These are phyloP conservation scores for Ocimum tenuiflorum DNA, from an alignment of 257 asterid species.

Conservation along the genomic window DNA sequence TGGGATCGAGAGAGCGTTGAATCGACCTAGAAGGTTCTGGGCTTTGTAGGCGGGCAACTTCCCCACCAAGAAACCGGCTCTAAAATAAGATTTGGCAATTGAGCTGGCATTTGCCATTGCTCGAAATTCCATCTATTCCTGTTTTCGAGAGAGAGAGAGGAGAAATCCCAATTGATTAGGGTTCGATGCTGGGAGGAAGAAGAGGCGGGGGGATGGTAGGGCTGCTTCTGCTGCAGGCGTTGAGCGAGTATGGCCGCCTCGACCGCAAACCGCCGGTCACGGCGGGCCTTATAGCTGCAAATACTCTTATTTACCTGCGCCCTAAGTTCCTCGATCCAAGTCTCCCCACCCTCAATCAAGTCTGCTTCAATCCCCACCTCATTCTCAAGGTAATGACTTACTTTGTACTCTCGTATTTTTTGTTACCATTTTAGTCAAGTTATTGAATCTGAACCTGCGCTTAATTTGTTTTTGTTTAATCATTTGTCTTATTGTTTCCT, in stretches of 20 bases:
- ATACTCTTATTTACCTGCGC: constrained; percentile 61
- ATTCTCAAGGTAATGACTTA: constrained; percentile 55
- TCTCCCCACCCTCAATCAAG: constrained; percentile 62
- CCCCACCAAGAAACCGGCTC: constrained; percentile 2
- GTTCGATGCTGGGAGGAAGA: constrained; percentile 43
- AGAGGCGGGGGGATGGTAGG: constrained; percentile 63
- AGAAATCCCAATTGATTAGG: not conserved
- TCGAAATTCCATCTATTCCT: not conserved
- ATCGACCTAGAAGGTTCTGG: constrained; percentile 6
- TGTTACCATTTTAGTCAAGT: not conserved
- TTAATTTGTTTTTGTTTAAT: not conserved
- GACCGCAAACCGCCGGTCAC: constrained; percentile 83
- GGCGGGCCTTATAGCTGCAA: constrained; percentile 70
- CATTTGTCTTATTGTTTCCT: no score
- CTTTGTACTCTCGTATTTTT: not conserved
- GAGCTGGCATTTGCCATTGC: not conserved
- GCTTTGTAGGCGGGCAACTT: not conserved
- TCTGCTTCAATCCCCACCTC: constrained; percentile 83
- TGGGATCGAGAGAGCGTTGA: not conserved
- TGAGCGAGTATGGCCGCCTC: constrained; percentile 54
- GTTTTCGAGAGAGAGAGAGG: not conserved
- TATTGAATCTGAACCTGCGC: not conserved
- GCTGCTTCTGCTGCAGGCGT: constrained; percentile 57
- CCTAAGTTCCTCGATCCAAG: constrained; percentile 42
- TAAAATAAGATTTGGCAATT: not conserved